Evolutionary conservation across 495 filamentous ascomycete genomes (phyloP).

Genomic region (Rostrohypoxylon terebratum): DNA sequence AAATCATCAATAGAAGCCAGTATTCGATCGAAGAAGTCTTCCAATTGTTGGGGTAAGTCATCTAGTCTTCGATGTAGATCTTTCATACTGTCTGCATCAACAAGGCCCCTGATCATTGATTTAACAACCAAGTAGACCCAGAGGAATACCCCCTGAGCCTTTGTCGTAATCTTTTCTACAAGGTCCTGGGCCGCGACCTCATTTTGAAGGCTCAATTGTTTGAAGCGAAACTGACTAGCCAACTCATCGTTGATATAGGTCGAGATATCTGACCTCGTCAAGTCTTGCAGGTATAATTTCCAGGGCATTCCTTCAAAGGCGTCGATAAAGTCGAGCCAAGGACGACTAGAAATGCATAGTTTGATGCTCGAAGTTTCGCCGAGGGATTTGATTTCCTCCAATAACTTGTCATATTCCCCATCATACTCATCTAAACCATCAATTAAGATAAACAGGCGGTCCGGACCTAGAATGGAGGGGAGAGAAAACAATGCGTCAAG

Average conservation of each 20-base stretch:
- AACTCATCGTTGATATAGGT: background rate
- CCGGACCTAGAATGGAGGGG: background rate
- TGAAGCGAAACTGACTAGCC: background rate
- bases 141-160: background rate
- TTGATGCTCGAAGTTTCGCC: background rate
- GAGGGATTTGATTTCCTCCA: background rate
- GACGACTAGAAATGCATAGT: background rate
- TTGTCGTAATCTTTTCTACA: background rate
- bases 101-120: background rate
- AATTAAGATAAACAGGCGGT: background rate
- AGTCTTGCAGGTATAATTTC: background rate
- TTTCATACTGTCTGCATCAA: background rate
- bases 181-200: background rate
- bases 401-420: background rate
- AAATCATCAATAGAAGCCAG: background rate
- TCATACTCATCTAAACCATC: background rate
- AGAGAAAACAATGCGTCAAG: background rate
- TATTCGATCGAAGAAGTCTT: background rate
- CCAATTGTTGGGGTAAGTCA: background rate
- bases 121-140: background rate
- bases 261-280: background rate
- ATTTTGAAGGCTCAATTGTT: background rate
- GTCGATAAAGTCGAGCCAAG: background rate
- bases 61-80: background rate
- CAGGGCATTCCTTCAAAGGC: background rate